Conservation (phyloP, 202 grass and related monocot species). For the Dendrocalamus latiflorus region DNA sequence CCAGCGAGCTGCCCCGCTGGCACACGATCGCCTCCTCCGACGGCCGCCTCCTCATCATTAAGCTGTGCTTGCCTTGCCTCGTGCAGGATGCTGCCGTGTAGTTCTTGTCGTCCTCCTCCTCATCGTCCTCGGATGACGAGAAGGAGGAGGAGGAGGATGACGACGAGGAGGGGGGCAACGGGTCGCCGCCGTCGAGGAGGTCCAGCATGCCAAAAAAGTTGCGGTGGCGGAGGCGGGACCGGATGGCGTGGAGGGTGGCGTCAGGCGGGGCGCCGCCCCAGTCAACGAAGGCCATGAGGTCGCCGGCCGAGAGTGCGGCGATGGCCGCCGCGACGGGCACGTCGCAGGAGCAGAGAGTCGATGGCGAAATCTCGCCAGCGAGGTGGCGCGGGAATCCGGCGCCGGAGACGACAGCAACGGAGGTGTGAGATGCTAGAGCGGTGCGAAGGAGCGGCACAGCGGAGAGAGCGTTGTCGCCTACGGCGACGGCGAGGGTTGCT, state of each 20-base stretch:
- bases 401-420: slow-evolving; percentile 45
- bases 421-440: slow-evolving; percentile 27
- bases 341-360: slow-evolving; percentile 39
- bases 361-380: slow-evolving; percentile 60
- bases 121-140: slow-evolving; percentile 43
- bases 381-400: background rate
- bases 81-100: background rate
- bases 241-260: slow-evolving; percentile 21
- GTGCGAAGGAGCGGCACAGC: slow-evolving; percentile 34
- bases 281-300: slow-evolving; percentile 47
- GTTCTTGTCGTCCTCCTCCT: background rate
- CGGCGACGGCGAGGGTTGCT: slow-evolving; percentile 29
- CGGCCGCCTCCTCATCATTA: slow-evolving; percentile 4
- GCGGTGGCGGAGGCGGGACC: slow-evolving; percentile 33
- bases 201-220: slow-evolving; percentile 47
- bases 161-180: slow-evolving; percentile 13
- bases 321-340: slow-evolving; percentile 40
- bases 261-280: slow-evolving; percentile 1
- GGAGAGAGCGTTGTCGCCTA: slow-evolving; percentile 1
- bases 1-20: slow-evolving; percentile 52
- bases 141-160: slow-evolving; percentile 4
- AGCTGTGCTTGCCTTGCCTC: background rate
- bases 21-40: slow-evolving; percentile 50
- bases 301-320: slow-evolving; percentile 35
- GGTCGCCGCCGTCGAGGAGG: slow-evolving; percentile 33